These are phyloP conservation scores for Fusarium beomiforme DNA, from an alignment of 2,329 filamentous ascomycete species.

Conservation along the genomic window DNA sequence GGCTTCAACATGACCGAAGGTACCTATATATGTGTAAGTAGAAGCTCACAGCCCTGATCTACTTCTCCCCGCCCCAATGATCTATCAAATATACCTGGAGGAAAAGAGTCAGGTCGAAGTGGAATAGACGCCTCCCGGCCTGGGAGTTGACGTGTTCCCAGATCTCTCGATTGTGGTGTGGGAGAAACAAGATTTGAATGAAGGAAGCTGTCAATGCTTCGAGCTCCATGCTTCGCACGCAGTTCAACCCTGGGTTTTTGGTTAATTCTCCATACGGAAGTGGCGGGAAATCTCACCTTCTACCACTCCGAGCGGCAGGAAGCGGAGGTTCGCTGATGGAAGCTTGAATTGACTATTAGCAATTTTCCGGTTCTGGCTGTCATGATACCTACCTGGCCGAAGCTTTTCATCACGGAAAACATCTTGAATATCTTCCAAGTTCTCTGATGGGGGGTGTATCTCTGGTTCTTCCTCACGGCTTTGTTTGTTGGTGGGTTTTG, in stretches of 20 bases:
- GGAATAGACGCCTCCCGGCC: slow-evolving; percentile 36
- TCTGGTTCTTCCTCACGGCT: slow-evolving; percentile 20
- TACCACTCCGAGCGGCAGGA: slow-evolving; percentile 35
- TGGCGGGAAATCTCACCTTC: slow-evolving; percentile 35
- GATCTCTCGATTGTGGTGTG: slow-evolving; percentile 45
- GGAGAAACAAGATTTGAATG: slow-evolving; percentile 53
- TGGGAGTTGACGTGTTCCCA: slow-evolving; percentile 39
- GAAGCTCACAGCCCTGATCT: background rate
- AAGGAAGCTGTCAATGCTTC: slow-evolving; percentile 50
- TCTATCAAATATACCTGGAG: slow-evolving; percentile 16
- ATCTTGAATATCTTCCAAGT: slow-evolving; percentile 42
- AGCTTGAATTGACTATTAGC: slow-evolving; percentile 37
- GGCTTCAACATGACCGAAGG: slow-evolving; percentile 43
- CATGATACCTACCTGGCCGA: slow-evolving; percentile 37
- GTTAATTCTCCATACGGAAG: slow-evolving; percentile 4
- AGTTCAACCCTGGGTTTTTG: slow-evolving; percentile 44
- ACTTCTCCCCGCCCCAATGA: background rate
- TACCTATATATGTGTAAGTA: slow-evolving; percentile 35
- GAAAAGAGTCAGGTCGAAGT: slow-evolving; percentile 29
- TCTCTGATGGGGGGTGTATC: slow-evolving; percentile 20
- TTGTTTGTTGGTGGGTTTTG: slow-evolving; percentile 26
- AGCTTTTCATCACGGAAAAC: slow-evolving; percentile 46
- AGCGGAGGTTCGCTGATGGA: slow-evolving; percentile 38
- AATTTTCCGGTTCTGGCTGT: background rate
- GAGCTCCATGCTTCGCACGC: slow-evolving; percentile 48